These are phyloP conservation scores for Prunus mongolica DNA, from an alignment of 306 rosid species.

Conservation along the genomic window DNA sequence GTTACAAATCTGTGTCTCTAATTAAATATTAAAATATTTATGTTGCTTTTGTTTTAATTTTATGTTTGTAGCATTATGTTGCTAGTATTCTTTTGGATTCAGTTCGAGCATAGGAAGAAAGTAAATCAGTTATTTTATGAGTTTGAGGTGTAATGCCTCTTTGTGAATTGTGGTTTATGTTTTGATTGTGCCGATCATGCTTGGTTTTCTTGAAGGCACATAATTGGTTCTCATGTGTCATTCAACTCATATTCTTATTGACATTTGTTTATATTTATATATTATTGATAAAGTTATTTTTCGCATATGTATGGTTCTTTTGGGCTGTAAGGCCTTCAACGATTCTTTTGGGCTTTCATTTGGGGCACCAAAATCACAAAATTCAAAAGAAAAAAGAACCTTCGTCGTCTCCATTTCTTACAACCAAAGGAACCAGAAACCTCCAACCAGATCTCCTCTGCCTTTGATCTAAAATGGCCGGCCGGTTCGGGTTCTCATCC, in stretches of 20 bases:
- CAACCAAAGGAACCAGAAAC: not conserved
- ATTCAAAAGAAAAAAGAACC: not conserved
- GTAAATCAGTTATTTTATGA: too few relatives aligned
- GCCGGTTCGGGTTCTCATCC: slow-evolving; percentile 43
- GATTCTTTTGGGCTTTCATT: not conserved
- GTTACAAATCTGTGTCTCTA: too few relatives aligned
- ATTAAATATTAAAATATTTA: too few relatives aligned
- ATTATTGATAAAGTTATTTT: too few relatives aligned
- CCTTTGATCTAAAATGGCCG: slow-evolving; percentile 43
- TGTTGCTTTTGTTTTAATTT: too few relatives aligned
- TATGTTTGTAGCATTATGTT: too few relatives aligned
- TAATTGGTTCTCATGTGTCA: not conserved
- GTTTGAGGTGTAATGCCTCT: too few relatives aligned
- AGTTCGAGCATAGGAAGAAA: too few relatives aligned
- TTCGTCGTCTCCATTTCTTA: not conserved
- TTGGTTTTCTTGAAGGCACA: not conserved
- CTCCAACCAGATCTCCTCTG: not conserved
- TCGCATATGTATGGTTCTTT: not conserved
- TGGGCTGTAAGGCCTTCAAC: not conserved
- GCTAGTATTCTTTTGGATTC: too few relatives aligned
- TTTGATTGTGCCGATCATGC: too few relatives aligned
- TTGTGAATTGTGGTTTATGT: too few relatives aligned
- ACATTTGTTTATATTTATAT: too few relatives aligned
- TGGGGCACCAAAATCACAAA: not conserved
- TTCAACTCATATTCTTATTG: not conserved